A percentile compares a stretch with the other conserved stretches of the same genome.
Evolutionary conservation across 2,329 filamentous ascomycete species (phyloP).

Genomic region (Hypomyces perniciosus): DNA sequence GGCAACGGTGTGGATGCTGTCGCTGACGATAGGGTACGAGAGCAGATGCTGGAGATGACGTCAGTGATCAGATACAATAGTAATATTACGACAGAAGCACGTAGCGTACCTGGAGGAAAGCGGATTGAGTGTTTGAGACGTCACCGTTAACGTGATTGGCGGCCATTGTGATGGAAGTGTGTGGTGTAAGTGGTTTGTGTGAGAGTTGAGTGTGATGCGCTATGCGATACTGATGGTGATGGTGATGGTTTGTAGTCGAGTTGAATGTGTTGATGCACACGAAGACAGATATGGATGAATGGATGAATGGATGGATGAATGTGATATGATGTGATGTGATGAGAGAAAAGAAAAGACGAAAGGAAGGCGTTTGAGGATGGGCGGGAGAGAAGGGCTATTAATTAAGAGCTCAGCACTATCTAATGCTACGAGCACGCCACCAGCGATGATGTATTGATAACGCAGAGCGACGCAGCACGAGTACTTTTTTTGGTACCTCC

Average conservation of each 20-base stretch:
- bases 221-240: neutral
- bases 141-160: constrained; percentile 47
- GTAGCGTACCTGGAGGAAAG: constrained; percentile 42
- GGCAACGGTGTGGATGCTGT: constrained; percentile 73
- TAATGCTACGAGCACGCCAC: constrained; percentile 9
- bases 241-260: neutral
- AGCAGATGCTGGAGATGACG: constrained; percentile 65
- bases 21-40: constrained; percentile 77
- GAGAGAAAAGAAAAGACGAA: constrained; percentile 1
- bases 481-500: neutral
- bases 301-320: neutral
- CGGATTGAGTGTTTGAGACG: constrained; percentile 39
- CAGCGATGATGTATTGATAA: constrained; percentile 13
- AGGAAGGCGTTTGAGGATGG: constrained; percentile 7
- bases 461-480: constrained; percentile 4
- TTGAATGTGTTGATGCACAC: neutral
- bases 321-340: neutral
- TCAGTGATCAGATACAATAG: neutral
- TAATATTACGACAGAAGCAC: no score
- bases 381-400: neutral
- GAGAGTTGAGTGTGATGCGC: neutral
- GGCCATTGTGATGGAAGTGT: constrained; percentile 27
- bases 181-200: neutral
- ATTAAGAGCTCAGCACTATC: constrained; percentile 6
- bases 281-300: neutral